Percentiles rank a stretch among this genome's conserved stretches.
Evolutionary conservation across 2,329 filamentous ascomycete genomes (phyloP).

Genomic region (Ramularia collo-cygni): DNA sequence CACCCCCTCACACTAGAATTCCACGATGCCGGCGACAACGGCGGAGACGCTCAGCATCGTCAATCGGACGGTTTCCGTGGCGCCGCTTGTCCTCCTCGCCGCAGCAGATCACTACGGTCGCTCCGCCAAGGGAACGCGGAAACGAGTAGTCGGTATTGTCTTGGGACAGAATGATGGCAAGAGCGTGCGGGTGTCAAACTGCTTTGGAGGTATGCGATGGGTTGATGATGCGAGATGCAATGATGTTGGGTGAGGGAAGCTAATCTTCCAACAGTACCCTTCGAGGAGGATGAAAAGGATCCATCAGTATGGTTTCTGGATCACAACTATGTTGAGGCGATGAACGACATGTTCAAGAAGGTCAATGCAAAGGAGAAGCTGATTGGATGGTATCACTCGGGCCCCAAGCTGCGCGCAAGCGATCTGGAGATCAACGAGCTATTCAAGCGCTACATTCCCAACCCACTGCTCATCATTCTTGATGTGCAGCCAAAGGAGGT

Average conservation of each 20-base stretch:
- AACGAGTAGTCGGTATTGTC: slow-evolving; percentile 87
- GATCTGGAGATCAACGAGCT: slow-evolving; percentile 99
- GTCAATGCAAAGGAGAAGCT: slow-evolving; percentile 98
- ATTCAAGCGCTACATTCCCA: slow-evolving; percentile 97
- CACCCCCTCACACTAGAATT: background rate
- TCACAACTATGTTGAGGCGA: slow-evolving; percentile 98
- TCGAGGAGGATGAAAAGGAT: slow-evolving; percentile 98
- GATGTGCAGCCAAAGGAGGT: slow-evolving; percentile 98
- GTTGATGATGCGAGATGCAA: slow-evolving; percentile 9
- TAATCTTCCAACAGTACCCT: slow-evolving; percentile 60
- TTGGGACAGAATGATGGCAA: slow-evolving; percentile 94
- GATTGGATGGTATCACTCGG: slow-evolving; percentile 99
- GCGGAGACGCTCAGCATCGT: slow-evolving; percentile 94
- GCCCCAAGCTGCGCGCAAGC: slow-evolving; percentile 90
- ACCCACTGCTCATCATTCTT: slow-evolving; percentile 93
- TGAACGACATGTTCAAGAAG: slow-evolving; percentile 99
- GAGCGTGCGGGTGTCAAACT: slow-evolving; percentile 95
- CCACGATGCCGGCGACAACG: slow-evolving; percentile 90
- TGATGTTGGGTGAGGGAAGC: background rate
- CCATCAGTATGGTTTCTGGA: slow-evolving; percentile 98
- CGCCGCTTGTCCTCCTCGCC: slow-evolving; percentile 93
- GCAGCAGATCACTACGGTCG: slow-evolving; percentile 98
- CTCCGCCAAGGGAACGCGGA: slow-evolving; percentile 78
- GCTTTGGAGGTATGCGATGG: slow-evolving; percentile 70
- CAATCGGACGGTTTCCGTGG: slow-evolving; percentile 90